Conservation (phyloP, 2,329 filamentous ascomycete species). For the Cladosporium colombiae region DNA sequence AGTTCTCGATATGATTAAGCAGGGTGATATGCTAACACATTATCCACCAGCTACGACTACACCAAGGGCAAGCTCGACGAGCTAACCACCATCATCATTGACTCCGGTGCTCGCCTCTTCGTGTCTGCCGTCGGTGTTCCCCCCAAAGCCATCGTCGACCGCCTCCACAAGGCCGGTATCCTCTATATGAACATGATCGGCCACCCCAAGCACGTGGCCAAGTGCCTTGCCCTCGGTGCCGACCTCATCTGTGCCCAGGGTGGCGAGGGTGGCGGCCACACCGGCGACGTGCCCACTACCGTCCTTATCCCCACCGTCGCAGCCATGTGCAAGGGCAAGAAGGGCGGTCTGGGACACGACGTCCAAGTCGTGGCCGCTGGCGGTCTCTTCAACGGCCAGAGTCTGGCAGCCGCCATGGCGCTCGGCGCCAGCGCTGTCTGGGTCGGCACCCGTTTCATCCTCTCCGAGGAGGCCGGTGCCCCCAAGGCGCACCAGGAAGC, state of each 20-base stretch:
- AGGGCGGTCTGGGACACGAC: slow-evolving; percentile 78
- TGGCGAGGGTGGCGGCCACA: slow-evolving; percentile 83
- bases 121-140: slow-evolving; percentile 95
- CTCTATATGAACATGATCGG: slow-evolving; percentile 99
- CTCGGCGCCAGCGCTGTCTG: slow-evolving; percentile 91
- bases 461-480: slow-evolving; percentile 91
- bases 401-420: slow-evolving; percentile 85
- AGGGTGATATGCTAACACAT: slow-evolving; percentile 19
- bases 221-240: slow-evolving; percentile 86
- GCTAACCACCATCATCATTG: slow-evolving; percentile 88
- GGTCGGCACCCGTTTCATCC: slow-evolving; percentile 95
- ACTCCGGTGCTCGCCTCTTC: slow-evolving; percentile 87
- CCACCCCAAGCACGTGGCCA: slow-evolving; percentile 97
- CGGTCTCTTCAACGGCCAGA: slow-evolving; percentile 89
- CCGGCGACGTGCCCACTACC: slow-evolving; percentile 84
- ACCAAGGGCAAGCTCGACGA: slow-evolving; percentile 97
- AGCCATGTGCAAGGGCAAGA: slow-evolving; percentile 75
- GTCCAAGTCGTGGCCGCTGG: slow-evolving; percentile 93
- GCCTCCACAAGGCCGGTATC: slow-evolving; percentile 81
- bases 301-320: slow-evolving; percentile 92
- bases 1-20: too few species aligned
- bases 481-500: slow-evolving; percentile 94
- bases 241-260: slow-evolving; percentile 99
- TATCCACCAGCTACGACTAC: slow-evolving; percentile 81
- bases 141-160: slow-evolving; percentile 83